A percentile compares a stretch with the other conserved stretches of the same genome.
phyloP scores from a whole-genome alignment of 1,139 yeast genomes.

The Wickerhamomyces sp. region DNA sequence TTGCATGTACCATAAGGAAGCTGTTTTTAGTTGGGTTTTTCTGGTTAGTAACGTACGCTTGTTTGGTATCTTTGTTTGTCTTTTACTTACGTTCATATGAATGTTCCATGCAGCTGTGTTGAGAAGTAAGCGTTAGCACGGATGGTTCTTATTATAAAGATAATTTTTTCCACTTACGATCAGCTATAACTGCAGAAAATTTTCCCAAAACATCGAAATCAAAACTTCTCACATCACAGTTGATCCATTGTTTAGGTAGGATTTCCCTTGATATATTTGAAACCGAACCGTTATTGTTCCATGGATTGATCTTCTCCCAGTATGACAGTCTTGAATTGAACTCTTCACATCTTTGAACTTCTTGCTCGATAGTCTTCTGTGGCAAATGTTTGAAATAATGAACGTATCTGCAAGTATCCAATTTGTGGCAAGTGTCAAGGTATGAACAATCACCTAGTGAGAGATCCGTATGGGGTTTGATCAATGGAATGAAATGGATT shows the following conservation, averaged over 20 bases:
- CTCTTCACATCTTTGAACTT: conserved; percentile 17
- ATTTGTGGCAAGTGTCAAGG: conserved; percentile 87
- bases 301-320: conserved; percentile 34
- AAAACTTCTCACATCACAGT: conserved; percentile 70
- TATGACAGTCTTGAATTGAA: conserved; percentile 27
- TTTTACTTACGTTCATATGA: conserved; percentile 49
- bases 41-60: conserved; percentile 4
- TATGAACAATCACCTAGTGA: conserved; percentile 90
- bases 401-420: conserved; percentile 71
- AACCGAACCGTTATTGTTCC: conserved; percentile 51
- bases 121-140: not conserved
- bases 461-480: conserved; percentile 54
- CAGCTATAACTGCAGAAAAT: conserved; percentile 84
- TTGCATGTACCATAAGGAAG: conserved; percentile 74
- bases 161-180: conserved; percentile 33
- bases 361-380: conserved; percentile 11
- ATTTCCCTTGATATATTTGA: conserved; percentile 26
- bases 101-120: conserved; percentile 73
- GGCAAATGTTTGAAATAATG: conserved; percentile 72
- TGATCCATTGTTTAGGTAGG: conserved; percentile 77
- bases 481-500: conserved; percentile 60
- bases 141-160: not conserved
- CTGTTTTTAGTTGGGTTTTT: conserved; percentile 6
- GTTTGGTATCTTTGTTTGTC: conserved; percentile 1
- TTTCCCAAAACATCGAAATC: conserved; percentile 71